Base-by-base conservation (phyloP, 305 asterid genomes). In the Fraxinus platypoda region DNA sequence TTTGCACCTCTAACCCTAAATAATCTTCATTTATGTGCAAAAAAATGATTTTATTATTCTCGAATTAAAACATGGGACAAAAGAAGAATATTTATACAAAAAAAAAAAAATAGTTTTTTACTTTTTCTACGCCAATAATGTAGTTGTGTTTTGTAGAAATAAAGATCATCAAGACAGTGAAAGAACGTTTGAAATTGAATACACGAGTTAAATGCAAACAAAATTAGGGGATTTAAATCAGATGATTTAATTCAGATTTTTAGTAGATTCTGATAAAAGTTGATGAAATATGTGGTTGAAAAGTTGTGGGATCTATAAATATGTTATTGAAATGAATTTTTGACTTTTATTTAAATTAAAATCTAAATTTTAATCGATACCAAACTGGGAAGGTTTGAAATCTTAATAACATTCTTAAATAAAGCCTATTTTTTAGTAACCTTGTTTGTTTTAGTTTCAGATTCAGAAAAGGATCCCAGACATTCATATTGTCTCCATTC, bases 401-500 rank as follows among this genome's bases (percentile, higher is more conserved):
- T 46, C 19, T 46, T 46, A 17, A 49, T 49, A 49, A 59, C 38
- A 23, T 76, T 78, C 25, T 71, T 77, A 80, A 34, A 23, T 64
- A 86, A 86, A 88, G 87, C 85, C 89, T 86, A 86, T 82, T 82
- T 79, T 78, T 15, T 78, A 66, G 86, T 79, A 26, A 75, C 43
- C 62, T 72, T 62, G 62, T 78, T 43, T 37, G 70, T 71, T 77
- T 73, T 73, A 78, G 59, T 68, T 80, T 66, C 77, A 80, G 49
- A 77, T 33, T 30, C 70, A 74, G 38, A 28, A 81, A 68, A 78
- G 68, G 81, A 80, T 62, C 80, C 76, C 86, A 78, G 75, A 85
- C 84, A 84, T 87, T 78, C 87, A 85, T 46, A 34, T 83, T 86
- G 91, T 88, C 88, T 86, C 87, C 83, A 81, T 78, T 78, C 74